These are phyloP conservation scores for Lipomyces orientalis DNA, from an alignment of 805 yeast species.

Conservation along the genomic window DNA sequence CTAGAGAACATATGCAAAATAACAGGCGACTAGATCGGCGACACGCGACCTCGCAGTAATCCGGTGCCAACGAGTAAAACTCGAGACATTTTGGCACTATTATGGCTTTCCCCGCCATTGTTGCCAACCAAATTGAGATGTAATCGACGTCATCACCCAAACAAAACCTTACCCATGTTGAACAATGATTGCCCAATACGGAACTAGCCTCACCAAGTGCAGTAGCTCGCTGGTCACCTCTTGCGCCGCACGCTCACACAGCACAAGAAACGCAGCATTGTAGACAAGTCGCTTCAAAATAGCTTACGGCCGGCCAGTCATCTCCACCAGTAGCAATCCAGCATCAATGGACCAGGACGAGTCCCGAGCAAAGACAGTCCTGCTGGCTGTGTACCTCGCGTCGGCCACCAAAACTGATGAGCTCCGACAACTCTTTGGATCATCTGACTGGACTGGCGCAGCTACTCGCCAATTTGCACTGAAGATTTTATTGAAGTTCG, in stretches of 20 bases:
- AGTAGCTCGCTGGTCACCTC: background rate
- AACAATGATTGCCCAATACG: background rate
- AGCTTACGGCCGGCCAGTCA: background rate
- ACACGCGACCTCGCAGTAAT: background rate
- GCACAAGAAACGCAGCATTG: background rate
- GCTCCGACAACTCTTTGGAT: conserved; percentile 17
- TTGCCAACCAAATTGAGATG: background rate
- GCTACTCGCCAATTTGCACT: conserved; percentile 35
- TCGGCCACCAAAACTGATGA: conserved; percentile 13
- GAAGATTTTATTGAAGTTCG: conserved; percentile 40
- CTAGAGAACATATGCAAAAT: background rate
- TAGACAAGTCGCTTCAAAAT: too few relatives aligned
- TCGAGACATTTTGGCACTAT: background rate
- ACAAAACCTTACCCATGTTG: background rate
- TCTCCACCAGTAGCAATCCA: background rate
- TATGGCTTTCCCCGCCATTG: background rate
- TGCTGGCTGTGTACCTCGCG: conserved; percentile 20
- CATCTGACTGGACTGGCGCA: conserved; percentile 10
- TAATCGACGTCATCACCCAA: background rate
- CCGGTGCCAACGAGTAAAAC: background rate
- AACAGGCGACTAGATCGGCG: background rate
- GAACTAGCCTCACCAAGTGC: background rate
- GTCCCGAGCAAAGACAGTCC: background rate
- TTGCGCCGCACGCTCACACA: background rate
- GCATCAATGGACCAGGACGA: background rate